phyloP scores from a whole-genome alignment of 768 basidiomycete genomes.

The Mrakia gelida region DNA sequence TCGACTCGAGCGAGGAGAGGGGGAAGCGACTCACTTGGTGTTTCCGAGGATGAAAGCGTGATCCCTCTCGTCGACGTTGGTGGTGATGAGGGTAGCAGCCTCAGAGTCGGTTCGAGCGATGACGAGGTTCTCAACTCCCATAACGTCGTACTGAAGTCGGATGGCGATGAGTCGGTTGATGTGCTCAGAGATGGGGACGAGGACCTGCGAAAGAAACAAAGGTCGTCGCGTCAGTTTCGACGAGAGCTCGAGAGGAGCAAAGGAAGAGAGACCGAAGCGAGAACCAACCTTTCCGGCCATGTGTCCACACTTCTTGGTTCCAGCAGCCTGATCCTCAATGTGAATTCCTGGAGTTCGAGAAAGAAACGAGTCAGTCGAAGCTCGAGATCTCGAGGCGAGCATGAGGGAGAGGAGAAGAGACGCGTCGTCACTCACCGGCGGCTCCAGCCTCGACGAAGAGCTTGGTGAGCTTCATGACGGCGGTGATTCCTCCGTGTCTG shows the following conservation, averaged over 20 bases:
- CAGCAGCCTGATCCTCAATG: conserved; percentile 87
- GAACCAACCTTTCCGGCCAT: conserved; percentile 46
- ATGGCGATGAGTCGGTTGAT: conserved; percentile 97
- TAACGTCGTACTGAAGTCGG: conserved; percentile 94
- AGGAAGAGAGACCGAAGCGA: neutral
- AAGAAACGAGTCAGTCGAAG: neutral
- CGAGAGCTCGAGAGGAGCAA: too few relatives aligned
- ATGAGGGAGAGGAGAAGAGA: neutral
- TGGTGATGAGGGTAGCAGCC: conserved; percentile 92
- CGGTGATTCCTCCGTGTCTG: conserved; percentile 92
- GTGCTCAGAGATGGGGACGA: conserved; percentile 95
- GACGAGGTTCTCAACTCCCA: conserved; percentile 93
- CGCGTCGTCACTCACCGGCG: conserved; percentile 54
- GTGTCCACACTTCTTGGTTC: conserved; percentile 58
- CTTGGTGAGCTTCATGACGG: conserved; percentile 96
- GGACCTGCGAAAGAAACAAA: conserved; percentile 67
- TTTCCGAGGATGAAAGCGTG: conserved; percentile 93
- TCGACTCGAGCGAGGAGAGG: too few relatives aligned
- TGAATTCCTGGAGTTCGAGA: conserved; percentile 55
- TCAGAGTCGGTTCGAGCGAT: conserved; percentile 95
- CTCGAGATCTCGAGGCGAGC: neutral
- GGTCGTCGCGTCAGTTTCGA: neutral
- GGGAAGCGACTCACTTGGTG: conserved; percentile 54
- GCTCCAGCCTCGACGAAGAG: conserved; percentile 99
- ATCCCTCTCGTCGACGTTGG: conserved; percentile 96